Evolutionary conservation across 306 rosid genomes (phyloP).

Genomic region (Medicago lupulina): DNA sequence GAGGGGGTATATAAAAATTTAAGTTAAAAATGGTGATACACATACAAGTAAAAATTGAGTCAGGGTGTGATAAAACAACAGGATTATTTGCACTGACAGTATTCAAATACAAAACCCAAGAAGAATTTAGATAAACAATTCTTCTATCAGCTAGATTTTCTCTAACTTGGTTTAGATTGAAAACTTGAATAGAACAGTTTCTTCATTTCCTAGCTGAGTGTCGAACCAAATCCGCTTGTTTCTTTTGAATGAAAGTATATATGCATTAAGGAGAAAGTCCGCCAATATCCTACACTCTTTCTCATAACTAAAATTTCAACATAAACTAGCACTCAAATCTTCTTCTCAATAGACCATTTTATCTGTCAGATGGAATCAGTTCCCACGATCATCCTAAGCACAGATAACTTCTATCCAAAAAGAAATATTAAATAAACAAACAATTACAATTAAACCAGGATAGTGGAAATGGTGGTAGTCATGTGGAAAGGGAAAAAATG

Average conservation of each 20-base stretch:
- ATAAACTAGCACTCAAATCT: conserved; percentile 18
- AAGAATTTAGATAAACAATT: conserved; percentile 3
- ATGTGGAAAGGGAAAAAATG: conserved; percentile 11
- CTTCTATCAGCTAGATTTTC: conserved; percentile 14
- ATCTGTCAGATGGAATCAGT: conserved; percentile 24
- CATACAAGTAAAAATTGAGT: conserved; percentile 3
- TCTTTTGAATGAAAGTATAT: conserved; percentile 30
- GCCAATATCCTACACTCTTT: conserved; percentile 4
- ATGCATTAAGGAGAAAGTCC: conserved; percentile 32
- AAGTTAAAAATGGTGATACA: background rate
- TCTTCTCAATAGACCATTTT: conserved; percentile 31
- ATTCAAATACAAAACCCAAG: conserved; percentile 24
- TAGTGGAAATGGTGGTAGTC: conserved; percentile 13
- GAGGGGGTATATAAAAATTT: background rate
- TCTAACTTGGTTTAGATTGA: conserved; percentile 24
- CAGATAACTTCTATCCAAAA: background rate
- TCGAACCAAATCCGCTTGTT: conserved; percentile 5
- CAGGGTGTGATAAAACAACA: conserved; percentile 11
- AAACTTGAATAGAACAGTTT: conserved; percentile 28
- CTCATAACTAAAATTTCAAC: conserved; percentile 4
- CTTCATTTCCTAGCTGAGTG: conserved; percentile 21
- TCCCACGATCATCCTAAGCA: conserved; percentile 23
- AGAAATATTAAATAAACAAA: background rate
- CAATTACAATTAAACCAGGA: conserved; percentile 9
- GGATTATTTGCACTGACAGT: conserved; percentile 14